Base-by-base conservation (phyloP, 2,329 filamentous ascomycete species). In the Polychaeton citri region DNA sequence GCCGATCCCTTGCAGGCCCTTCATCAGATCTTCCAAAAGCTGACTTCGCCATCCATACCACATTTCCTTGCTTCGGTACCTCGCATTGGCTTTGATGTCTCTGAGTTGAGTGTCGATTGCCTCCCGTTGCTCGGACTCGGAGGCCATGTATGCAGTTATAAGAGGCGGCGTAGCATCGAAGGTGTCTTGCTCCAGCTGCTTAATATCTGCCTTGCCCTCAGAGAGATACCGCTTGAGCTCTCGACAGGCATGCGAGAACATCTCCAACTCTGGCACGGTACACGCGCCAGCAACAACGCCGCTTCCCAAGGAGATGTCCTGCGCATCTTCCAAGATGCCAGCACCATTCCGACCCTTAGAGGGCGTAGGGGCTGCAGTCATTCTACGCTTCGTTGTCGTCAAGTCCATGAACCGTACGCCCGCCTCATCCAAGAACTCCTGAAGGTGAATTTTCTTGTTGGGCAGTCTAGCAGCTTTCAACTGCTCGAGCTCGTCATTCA, bases 41-140 rank as follows among this genome's bases (percentile, higher is more conserved):
- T 90, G 88, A 69, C 83, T 88, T 28, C 90, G 79, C 90, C 90
- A 98, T 52, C 88, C 81, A 56, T 98, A 98, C 90, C 90, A 98
- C 66, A 90, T 87, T 38, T 84, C 85, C 55, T 95, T 95, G 63
- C 88, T 95, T 35, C 87, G 67, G 10, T 95, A 69, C 18, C 90
- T 75, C 12, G 88, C 85, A 56, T 93, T 82, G 0, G 85, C 87
- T 65, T 95, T 96, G 59, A 94, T 81, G 52, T 96, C 95, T 59
- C 93, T 90, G 67, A 98, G 90, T 54, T 96, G 87, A 45, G 83
- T 90, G 62, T 98, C 88, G 79, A 98, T 92, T 35, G 92, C 69
- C 3, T 75, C 62, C 51, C 83, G 86, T 54, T 93, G 77, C 43
- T 92, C 84, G 1, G 85, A 75, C 1, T 82, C 74, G 18, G 88